Base-by-base conservation (phyloP, 2,329 filamentous ascomycete genomes). In the Cladosporium sp. region DNA sequence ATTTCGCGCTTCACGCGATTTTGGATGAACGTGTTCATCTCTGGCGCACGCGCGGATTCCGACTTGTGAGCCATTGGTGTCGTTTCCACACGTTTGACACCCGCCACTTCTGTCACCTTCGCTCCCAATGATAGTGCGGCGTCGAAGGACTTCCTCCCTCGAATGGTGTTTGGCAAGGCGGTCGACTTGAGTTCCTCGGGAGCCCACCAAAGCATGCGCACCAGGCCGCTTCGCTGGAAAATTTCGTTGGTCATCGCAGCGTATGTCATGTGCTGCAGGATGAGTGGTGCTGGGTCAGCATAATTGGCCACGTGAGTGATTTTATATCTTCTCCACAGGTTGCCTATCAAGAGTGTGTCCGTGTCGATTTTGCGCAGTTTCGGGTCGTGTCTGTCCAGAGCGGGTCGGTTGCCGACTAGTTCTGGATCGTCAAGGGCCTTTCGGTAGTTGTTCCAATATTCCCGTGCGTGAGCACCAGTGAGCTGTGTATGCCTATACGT, bases 141-240 rank as follows among this genome's bases (percentile, higher is more conserved):
- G 4, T 80, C 74, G 18, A 75, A 65, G 40, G 82, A 83, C 37
- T 69, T 76, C n/a, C 85, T 79, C 19, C 17, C 30, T 20, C 48
- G 41, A n/a, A 86, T 63, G 2, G 72, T 70, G 47, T 79, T 79
- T 0, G 91, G 86, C 7, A 96, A 53, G 1, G 88, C 58, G 1
- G 66, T 55, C 6, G 68, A 61, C 56, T 82, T 82, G 50, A 89
- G 85, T 0, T 79, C 72, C 39, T 84, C 73, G 1, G 80, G 76
- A 3, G 84, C 62, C 84, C 90, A 91, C 34, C 91, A 64, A 1
- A 97, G 76, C 74, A 92, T 85, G 43, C 90, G 83, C 3, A 95
- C 84, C 15, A 84, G 78, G 3, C 92, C 92, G 64, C 89, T 91
- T 22, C 75, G 74, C 59, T 96, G 86, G 58, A 95, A 70, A 36